Conservation (phyloP, 192 early-diverging fungal species). For the Jimgerdemannia lactiflua region DNA sequence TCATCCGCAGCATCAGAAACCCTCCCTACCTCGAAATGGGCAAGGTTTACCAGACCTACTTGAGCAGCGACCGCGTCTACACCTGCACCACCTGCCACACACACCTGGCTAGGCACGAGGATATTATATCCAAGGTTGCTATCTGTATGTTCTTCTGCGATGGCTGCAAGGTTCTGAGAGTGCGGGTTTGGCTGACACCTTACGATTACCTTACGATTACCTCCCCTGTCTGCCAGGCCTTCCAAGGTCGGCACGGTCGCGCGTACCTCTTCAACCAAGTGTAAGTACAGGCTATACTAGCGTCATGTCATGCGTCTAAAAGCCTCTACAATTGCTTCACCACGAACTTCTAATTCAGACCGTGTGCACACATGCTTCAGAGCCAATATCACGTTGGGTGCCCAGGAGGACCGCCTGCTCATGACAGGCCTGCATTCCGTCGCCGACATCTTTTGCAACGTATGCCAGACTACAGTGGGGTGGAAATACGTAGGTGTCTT, state of each 20-base stretch:
- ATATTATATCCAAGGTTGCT: constrained; percentile 50
- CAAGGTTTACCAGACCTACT: constrained; percentile 41
- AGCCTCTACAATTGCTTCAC: neutral
- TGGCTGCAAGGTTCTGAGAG: too few relatives aligned
- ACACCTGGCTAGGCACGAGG: constrained; percentile 49
- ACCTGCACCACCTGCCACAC: constrained; percentile 53
- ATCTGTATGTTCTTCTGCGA: too few relatives aligned
- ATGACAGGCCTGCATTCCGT: constrained; percentile 59
- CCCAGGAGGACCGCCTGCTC: constrained; percentile 51
- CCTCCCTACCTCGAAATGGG: constrained; percentile 5
- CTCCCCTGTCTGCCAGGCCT: constrained; percentile 22
- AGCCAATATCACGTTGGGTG: constrained; percentile 45
- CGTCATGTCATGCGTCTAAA: neutral
- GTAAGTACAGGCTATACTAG: neutral
- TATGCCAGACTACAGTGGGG: constrained; percentile 48
- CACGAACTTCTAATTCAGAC: constrained; percentile 1
- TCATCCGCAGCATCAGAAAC: constrained; percentile 3
- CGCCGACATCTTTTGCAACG: constrained; percentile 48
- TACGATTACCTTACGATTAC: neutral
- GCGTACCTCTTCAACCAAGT: constrained; percentile 54
- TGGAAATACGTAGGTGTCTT: constrained; percentile 52
- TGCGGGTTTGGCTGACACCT: too few relatives aligned
- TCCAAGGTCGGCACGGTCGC: constrained; percentile 50
- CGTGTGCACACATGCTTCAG: neutral
- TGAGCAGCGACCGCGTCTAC: constrained; percentile 43